Percentiles rank a stretch among this genome's conserved stretches.
phyloP scores from a whole-genome alignment of 768 basidiomycete species.

The Postia placenta region DNA sequence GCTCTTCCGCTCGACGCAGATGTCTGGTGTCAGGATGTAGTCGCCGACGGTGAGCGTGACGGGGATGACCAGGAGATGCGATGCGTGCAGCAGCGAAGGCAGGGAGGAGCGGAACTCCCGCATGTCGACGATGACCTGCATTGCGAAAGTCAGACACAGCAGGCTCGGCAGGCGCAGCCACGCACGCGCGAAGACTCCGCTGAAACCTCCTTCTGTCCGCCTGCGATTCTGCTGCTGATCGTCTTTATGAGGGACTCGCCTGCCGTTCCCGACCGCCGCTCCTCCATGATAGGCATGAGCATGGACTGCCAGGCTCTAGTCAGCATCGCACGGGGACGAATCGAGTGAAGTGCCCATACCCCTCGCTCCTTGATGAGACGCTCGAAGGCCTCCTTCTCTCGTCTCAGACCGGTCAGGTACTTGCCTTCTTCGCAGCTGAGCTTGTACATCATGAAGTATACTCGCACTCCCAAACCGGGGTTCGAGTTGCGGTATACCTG shows the following conservation, averaged over 20 bases:
- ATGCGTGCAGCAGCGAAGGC: conserved; percentile 84
- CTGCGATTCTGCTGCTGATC: conserved; percentile 81
- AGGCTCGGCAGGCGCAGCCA: neutral
- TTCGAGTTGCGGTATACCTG: conserved; percentile 85
- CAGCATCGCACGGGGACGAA: neutral
- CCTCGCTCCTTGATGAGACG: conserved; percentile 87
- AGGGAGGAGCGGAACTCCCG: conserved; percentile 93
- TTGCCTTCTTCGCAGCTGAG: conserved; percentile 94
- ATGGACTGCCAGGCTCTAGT: conserved; percentile 54
- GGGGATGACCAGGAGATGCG: conserved; percentile 75
- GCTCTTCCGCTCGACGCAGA: conserved; percentile 95
- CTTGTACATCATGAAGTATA: conserved; percentile 95
- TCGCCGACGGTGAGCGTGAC: conserved; percentile 93
- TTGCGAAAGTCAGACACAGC: neutral
- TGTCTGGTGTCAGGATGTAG: conserved; percentile 91
- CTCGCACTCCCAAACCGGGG: conserved; percentile 76
- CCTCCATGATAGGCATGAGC: conserved; percentile 79
- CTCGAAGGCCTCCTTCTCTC: conserved; percentile 94
- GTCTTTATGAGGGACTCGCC: conserved; percentile 67
- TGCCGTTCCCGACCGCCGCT: conserved; percentile 34
- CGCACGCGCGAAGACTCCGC: conserved; percentile 60
- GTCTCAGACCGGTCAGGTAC: conserved; percentile 81
- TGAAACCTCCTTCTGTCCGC: conserved; percentile 66
- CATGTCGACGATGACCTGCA: conserved; percentile 87
- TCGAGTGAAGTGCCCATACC: conserved; percentile 38